A percentile compares a stretch with the other conserved stretches of the same genome.
Conservation (phyloP, 2,329 filamentous ascomycete species). For the Botrytis deweyae region DNA sequence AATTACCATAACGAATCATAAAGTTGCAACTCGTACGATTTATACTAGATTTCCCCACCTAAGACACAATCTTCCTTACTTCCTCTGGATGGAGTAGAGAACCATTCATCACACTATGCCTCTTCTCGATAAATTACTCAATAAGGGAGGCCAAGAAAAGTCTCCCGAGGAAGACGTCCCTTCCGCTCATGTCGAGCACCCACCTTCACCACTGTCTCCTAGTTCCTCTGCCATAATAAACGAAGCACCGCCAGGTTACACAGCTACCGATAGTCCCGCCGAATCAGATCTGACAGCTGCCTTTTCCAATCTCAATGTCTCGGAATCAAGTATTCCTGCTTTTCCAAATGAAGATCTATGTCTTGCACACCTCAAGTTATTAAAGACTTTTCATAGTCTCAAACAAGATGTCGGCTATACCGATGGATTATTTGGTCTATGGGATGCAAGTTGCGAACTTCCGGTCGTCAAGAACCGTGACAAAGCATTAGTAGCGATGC, state of each 20-base stretch:
- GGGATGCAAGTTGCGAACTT: constrained; percentile 43
- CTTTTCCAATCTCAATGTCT: constrained; percentile 44
- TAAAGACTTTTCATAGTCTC: constrained; percentile 65
- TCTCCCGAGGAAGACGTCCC: not conserved
- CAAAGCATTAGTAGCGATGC: constrained; percentile 51
- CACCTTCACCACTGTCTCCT: not conserved
- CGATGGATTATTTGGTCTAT: constrained; percentile 66
- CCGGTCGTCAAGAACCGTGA: constrained; percentile 38
- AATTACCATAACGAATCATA: not conserved
- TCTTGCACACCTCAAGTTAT: constrained; percentile 71
- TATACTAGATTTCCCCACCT: not conserved
- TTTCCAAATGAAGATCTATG: constrained; percentile 55
- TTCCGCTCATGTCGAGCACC: not conserved
- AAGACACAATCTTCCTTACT: not conserved
- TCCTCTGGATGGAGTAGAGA: not conserved
- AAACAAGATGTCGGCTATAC: constrained; percentile 65
- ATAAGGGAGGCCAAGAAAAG: not conserved
- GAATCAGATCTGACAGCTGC: constrained; percentile 37
- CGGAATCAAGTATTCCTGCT: constrained; percentile 26
- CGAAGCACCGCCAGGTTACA: constrained; percentile 29
- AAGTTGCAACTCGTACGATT: not conserved
- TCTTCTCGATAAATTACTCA: not conserved
- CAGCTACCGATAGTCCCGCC: constrained; percentile 14
- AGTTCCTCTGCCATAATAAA: not conserved
- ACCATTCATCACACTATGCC: not conserved